phyloP scores from a whole-genome alignment of 2,329 filamentous ascomycete genomes.

The Paracorniculantispora psalliotae region DNA sequence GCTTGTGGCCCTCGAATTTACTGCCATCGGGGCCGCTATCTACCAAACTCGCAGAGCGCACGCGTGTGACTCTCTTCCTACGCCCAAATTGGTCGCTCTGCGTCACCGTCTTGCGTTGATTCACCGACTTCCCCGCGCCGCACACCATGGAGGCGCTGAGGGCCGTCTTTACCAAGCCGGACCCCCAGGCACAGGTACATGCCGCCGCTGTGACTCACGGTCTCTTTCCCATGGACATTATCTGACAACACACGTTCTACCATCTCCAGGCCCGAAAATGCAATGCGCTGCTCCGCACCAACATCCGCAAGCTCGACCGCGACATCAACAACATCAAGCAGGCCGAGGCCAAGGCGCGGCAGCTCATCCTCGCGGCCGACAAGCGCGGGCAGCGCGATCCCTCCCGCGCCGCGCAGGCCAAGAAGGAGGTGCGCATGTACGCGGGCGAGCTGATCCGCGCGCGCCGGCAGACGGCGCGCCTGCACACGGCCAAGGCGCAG shows the following conservation, averaged over 20 bases:
- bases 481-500: slow-evolving; percentile 86
- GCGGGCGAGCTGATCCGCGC: slow-evolving; percentile 81
- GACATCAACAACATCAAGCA: slow-evolving; percentile 76
- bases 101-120: slow-evolving; percentile 5
- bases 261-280: slow-evolving; percentile 79
- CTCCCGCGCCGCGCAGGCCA: slow-evolving; percentile 70
- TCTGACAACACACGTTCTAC: neutral
- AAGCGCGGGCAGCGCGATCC: slow-evolving; percentile 77
- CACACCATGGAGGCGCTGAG: slow-evolving; percentile 78
- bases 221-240: neutral
- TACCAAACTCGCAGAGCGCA: neutral
- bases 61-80: neutral
- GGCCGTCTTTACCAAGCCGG: slow-evolving; percentile 83
- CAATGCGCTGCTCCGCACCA: slow-evolving; percentile 81
- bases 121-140: slow-evolving; percentile 10
- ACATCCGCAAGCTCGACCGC: slow-evolving; percentile 90
- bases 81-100: neutral
- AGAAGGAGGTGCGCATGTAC: slow-evolving; percentile 79
- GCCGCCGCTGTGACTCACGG: neutral
- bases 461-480: slow-evolving; percentile 67
- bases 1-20: neutral
- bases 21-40: neutral
- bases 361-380: slow-evolving; percentile 77
- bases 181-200: slow-evolving; percentile 84
- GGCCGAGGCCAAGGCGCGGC: slow-evolving; percentile 79